phyloP scores from a whole-genome alignment of 495 filamentous ascomycete genomes.

The Darksidea phi region DNA sequence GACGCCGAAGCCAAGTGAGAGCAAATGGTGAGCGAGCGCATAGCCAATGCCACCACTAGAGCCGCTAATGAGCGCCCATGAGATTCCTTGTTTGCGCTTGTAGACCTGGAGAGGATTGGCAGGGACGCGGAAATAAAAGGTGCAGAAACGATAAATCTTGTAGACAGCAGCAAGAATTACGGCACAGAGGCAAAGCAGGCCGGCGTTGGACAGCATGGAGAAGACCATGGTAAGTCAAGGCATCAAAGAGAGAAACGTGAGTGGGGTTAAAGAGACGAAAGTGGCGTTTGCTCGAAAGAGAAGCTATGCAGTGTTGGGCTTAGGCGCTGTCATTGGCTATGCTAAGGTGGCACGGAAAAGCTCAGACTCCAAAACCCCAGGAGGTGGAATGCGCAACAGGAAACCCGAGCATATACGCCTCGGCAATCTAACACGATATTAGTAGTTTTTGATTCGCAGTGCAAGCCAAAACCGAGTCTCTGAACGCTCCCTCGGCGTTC shows the following conservation, averaged over 20 bases:
- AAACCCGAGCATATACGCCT: background rate
- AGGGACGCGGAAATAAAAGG: background rate
- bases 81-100: background rate
- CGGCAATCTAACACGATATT: background rate
- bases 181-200: background rate
- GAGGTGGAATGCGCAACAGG: background rate
- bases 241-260: too few relatives aligned
- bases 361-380: background rate
- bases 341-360: background rate
- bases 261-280: too few relatives aligned
- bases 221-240: background rate
- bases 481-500: too few relatives aligned
- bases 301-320: too few relatives aligned
- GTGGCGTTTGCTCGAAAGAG: too few relatives aligned
- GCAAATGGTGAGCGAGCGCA: constrained; percentile 1
- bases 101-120: background rate
- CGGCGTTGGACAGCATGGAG: background rate
- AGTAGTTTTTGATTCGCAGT: too few relatives aligned
- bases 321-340: too few relatives aligned
- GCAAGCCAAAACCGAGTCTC: too few relatives aligned
- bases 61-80: constrained; percentile 6
- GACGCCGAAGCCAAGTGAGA: constrained; percentile 10
- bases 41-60: constrained; percentile 13
- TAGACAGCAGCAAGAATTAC: background rate
- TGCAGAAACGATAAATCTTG: background rate